Evolutionary conservation across 2,329 filamentous ascomycete species (phyloP).

Genomic region (Aureobasidium pullulans): DNA sequence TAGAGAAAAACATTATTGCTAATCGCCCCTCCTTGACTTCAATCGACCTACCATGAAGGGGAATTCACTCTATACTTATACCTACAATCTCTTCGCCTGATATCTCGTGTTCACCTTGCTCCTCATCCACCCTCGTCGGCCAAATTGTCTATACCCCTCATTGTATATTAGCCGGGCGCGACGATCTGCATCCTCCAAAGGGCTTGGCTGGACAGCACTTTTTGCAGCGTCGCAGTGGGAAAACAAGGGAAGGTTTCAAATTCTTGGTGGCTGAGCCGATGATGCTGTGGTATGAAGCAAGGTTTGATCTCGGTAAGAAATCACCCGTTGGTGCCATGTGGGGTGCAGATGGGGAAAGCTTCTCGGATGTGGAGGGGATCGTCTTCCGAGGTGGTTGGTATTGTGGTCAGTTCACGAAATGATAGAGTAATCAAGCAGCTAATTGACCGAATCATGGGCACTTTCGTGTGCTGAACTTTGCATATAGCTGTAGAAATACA

Average conservation of each 20-base stretch:
- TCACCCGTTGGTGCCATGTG: neutral
- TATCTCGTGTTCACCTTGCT: neutral
- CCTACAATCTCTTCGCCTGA: neutral
- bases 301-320: neutral
- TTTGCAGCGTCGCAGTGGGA: neutral
- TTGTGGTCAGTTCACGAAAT: too few relatives aligned
- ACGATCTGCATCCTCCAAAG: slow-evolving; percentile 5
- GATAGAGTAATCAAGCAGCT: too few relatives aligned
- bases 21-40: too few relatives aligned
- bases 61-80: neutral
- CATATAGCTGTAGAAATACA: too few relatives aligned
- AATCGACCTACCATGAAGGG: neutral
- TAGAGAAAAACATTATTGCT: slow-evolving; percentile 2
- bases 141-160: slow-evolving; percentile 1
- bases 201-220: neutral
- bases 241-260: neutral
- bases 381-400: too few relatives aligned
- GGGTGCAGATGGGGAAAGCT: neutral
- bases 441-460: too few relatives aligned
- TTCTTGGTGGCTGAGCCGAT: neutral
- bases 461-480: too few relatives aligned
- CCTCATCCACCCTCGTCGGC: neutral
- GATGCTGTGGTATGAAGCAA: neutral
- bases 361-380: too few relatives aligned
- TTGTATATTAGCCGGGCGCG: slow-evolving; percentile 5